phyloP scores from a whole-genome alignment of 306 rosid species.

The Cicer cuneatum region DNA sequence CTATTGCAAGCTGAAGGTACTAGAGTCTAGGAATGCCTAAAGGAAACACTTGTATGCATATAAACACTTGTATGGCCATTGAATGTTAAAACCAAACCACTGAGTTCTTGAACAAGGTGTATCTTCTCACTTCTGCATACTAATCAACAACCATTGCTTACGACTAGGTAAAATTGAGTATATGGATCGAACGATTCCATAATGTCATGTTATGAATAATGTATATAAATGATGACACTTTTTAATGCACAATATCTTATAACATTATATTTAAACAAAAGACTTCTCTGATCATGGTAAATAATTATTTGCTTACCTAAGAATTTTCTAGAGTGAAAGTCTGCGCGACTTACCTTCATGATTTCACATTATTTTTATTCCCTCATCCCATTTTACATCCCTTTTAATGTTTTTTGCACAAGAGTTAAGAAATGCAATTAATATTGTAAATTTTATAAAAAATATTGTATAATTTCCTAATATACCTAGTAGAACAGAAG shows the following conservation, averaged over 20 bases:
- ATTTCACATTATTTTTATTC: neutral
- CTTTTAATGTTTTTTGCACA: no score
- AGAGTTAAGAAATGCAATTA: no score
- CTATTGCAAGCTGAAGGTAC: no score
- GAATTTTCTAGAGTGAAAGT: constrained; percentile 14
- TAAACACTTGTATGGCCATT: neutral
- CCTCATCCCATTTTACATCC: no score
- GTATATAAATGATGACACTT: neutral
- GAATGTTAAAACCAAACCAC: constrained; percentile 2
- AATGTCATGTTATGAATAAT: neutral
- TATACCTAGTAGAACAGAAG: no score
- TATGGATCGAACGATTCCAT: neutral
- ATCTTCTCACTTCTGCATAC: constrained; percentile 16
- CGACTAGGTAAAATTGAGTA: neutral
- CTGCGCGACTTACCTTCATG: no score
- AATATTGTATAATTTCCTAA: no score
- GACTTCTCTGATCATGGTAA: neutral
- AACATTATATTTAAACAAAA: neutral
- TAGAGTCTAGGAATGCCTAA: no score
- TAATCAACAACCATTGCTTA: neutral
- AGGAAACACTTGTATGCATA: no score
- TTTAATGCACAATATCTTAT: neutral
- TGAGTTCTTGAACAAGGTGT: constrained; percentile 26
- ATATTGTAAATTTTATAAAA: no score
- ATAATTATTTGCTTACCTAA: neutral